Evolutionary conservation across 1,284 basidiomycete genomes (phyloP).

Genomic region (Trichosporon sp.): DNA sequence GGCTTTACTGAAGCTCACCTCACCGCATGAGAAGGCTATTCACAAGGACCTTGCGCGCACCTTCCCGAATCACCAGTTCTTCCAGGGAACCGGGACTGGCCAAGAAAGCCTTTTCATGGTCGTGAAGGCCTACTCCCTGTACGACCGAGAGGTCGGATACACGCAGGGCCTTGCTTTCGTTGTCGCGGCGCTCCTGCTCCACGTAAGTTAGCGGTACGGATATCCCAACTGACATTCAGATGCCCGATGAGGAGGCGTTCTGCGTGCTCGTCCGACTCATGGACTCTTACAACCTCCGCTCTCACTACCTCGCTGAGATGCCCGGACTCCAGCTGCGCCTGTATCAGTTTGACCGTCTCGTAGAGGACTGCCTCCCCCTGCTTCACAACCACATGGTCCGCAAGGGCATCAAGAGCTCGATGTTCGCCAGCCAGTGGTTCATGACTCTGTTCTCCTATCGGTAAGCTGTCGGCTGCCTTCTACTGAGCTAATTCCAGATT

Average conservation of each 20-base stretch:
- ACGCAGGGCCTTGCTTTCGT: slow-evolving; percentile 95
- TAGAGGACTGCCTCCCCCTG: slow-evolving; percentile 87
- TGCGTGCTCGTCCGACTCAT: slow-evolving; percentile 94
- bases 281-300: slow-evolving; percentile 91
- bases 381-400: slow-evolving; percentile 85
- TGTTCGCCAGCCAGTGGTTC: slow-evolving; percentile 97
- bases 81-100: slow-evolving; percentile 78
- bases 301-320: slow-evolving; percentile 97
- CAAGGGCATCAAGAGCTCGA: slow-evolving; percentile 90
- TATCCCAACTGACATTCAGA: slow-evolving; percentile 53
- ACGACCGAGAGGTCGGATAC: slow-evolving; percentile 92
- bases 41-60: slow-evolving; percentile 86
- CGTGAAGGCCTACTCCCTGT: slow-evolving; percentile 93
- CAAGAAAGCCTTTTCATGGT: slow-evolving; percentile 98
- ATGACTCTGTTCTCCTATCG: slow-evolving; percentile 93
- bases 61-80: slow-evolving; percentile 96
- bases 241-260: slow-evolving; percentile 98
- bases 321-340: slow-evolving; percentile 88
- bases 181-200: slow-evolving; percentile 84
- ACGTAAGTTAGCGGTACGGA: slow-evolving; percentile 55
- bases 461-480: slow-evolving; percentile 48
- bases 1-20: slow-evolving; percentile 71
- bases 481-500: slow-evolving; percentile 58
- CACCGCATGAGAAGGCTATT: slow-evolving; percentile 89
- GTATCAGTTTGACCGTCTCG: slow-evolving; percentile 82